Evolutionary conservation across 768 basidiomycete species (phyloP), one percentile per base, ranked within the genome.

Genomic region (Agaricus blazei): DNA sequence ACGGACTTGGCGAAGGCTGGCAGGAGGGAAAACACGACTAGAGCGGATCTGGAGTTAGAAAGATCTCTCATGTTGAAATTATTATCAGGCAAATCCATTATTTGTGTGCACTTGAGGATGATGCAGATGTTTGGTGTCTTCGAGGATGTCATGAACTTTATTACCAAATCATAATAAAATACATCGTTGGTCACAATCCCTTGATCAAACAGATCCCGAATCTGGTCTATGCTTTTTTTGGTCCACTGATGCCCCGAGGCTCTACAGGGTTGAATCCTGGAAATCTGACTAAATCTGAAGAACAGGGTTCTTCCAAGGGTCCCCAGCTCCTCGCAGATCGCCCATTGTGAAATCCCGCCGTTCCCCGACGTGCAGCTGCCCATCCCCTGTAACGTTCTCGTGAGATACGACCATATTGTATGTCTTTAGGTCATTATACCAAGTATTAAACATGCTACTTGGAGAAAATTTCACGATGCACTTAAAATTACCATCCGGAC

Each of bases 1-100:
- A 63, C 64, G 65, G 66, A 70, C 67, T 69, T 67, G 64, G 63
- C 57, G 60, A 67, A 67, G 62, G 64, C 57, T 65, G 66, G 67
- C 65, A 64, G 64, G 42, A 56, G 29, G 54, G 48, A 34, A 50
- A 48, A 48, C 53, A 74, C 72, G 73, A 73, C 67, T 67, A 59
- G 69, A 71, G 63, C 72, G 73, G 75, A 76, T 75, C 74, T 74
- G 66, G 61, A 60, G 60, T 56, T 58, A 47, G 36, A 58, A 64
- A 70, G 69, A 74, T 73, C 70, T 75, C 63, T 63, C 69, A 70
- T 72, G 68, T 56, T 50, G 9, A 37, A 50, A 23, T 28, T 24
- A 50, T 51, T 60, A 58, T 59, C 57, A 59, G 58, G 61, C 58
- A 54, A 54, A 63, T 55, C 59, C 51, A 58, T 53, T 57, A 65